A percentile compares a stretch with the other conserved stretches of the same genome.
These are phyloP conservation scores for Lentinus tigrinus DNA, from an alignment of 768 basidiomycete species.

Conservation along the genomic window DNA sequence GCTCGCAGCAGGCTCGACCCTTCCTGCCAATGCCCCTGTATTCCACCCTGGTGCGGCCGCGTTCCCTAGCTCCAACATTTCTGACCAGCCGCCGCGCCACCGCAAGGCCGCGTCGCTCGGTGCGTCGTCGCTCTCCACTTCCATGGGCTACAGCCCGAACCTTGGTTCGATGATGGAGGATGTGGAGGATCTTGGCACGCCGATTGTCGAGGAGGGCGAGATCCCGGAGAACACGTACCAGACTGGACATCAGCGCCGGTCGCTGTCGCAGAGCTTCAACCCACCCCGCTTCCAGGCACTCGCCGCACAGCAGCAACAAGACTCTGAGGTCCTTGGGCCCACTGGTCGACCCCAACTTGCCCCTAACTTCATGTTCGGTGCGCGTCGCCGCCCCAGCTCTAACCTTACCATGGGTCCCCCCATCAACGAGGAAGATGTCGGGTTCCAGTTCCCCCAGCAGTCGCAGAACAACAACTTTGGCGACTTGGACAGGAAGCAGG, in stretches of 20 bases:
- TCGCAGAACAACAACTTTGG: conserved; percentile 32
- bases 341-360: conserved; percentile 86
- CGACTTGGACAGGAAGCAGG: conserved; percentile 48
- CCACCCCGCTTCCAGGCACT: conserved; percentile 87
- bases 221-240: conserved; percentile 58
- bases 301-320: conserved; percentile 67
- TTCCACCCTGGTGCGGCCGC: conserved; percentile 70
- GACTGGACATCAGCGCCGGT: conserved; percentile 64
- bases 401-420: conserved; percentile 59
- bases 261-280: conserved; percentile 81
- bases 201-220: conserved; percentile 74
- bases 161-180: conserved; percentile 85
- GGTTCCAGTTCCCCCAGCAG: conserved; percentile 83
- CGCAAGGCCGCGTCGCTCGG: conserved; percentile 82
- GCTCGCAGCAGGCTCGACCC: conserved; percentile 44
- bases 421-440: conserved; percentile 77
- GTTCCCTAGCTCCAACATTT: conserved; percentile 45
- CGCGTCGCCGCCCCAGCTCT: conserved; percentile 45
- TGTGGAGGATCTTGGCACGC: conserved; percentile 54
- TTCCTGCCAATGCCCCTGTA: conserved; percentile 66
- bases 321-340: conserved; percentile 58
- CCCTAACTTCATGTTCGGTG: conserved; percentile 90
- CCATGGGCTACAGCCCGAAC: conserved; percentile 74
- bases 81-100: conserved; percentile 59
- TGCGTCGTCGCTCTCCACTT: conserved; percentile 54